Percentiles rank a stretch among this genome's conserved stretches.
Evolutionary conservation across 345 rosid genomes (phyloP).

Genomic region (Ailanthus altissimus): DNA sequence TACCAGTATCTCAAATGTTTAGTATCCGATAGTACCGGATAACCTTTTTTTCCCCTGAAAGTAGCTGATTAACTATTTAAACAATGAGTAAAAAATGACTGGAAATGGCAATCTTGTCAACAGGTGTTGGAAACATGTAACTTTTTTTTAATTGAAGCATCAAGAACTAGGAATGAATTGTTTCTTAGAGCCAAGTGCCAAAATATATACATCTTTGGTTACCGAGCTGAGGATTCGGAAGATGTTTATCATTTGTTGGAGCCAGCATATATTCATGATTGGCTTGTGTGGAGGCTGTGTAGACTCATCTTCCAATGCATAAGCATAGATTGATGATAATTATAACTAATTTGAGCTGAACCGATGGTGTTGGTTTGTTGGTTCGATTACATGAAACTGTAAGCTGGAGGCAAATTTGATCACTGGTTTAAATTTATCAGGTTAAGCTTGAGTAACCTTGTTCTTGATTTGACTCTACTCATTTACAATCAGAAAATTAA

Average conservation of each 20-base stretch:
- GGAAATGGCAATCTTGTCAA: background rate
- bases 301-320: background rate
- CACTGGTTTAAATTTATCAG: background rate
- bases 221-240: background rate
- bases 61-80: background rate
- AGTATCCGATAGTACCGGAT: background rate
- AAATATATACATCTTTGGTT: background rate
- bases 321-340: background rate
- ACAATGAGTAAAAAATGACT: background rate
- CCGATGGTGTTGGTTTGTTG: background rate
- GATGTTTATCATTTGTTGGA: background rate
- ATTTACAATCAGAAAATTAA: background rate
- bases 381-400: background rate
- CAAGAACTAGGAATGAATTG: constrained; percentile 1
- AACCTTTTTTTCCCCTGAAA: background rate
- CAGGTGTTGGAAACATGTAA: background rate
- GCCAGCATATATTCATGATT: background rate
- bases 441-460: background rate
- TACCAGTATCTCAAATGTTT: background rate
- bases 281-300: too few relatives aligned
- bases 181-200: background rate
- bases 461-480: background rate
- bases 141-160: background rate
- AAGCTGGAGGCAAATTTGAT: background rate
- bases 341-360: background rate